Evolutionary conservation across 1,139 yeast genomes (phyloP).

Genomic region (Blastobotrys illinoisensis): DNA sequence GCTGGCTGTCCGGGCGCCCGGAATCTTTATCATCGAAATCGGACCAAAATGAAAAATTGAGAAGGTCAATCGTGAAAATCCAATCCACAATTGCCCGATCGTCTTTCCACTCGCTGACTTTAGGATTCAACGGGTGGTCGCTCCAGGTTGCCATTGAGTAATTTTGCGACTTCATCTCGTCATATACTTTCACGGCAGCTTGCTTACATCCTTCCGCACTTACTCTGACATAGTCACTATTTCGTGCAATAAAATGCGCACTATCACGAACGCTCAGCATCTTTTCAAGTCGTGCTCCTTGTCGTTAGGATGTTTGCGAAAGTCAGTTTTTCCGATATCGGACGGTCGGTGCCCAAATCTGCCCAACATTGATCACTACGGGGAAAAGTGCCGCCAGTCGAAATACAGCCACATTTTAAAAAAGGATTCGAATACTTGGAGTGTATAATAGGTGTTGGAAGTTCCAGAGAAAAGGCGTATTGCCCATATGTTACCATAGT

Average conservation of each 20-base stretch:
- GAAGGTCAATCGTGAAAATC: slow-evolving; percentile 39
- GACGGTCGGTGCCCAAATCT: background rate
- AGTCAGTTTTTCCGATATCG: background rate
- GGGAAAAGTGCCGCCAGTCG: too few species aligned
- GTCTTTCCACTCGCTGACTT: slow-evolving; percentile 10
- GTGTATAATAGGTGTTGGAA: too few species aligned
- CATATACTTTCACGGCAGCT: slow-evolving; percentile 29
- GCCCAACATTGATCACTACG: too few species aligned
- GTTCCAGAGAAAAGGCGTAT: too few species aligned
- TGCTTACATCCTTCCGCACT: slow-evolving; percentile 22
- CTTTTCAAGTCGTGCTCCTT: background rate
- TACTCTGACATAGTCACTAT: slow-evolving; percentile 29
- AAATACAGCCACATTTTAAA: too few species aligned
- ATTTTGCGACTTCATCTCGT: slow-evolving; percentile 26
- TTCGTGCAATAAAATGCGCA: slow-evolving; percentile 27
- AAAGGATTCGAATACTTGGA: too few species aligned
- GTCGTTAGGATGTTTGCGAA: background rate
- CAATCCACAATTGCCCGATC: slow-evolving; percentile 28
- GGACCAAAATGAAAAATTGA: slow-evolving; percentile 42
- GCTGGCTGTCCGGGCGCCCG: slow-evolving; percentile 27
- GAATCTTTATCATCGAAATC: slow-evolving; percentile 32
- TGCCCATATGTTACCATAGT: too few species aligned
- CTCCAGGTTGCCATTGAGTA: slow-evolving; percentile 37
- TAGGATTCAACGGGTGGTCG: slow-evolving; percentile 34
- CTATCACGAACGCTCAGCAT: slow-evolving; percentile 20